phyloP scores from a whole-genome alignment of 108 stramenopile genomes.

The Fistulifera pelliculosa region DNA sequence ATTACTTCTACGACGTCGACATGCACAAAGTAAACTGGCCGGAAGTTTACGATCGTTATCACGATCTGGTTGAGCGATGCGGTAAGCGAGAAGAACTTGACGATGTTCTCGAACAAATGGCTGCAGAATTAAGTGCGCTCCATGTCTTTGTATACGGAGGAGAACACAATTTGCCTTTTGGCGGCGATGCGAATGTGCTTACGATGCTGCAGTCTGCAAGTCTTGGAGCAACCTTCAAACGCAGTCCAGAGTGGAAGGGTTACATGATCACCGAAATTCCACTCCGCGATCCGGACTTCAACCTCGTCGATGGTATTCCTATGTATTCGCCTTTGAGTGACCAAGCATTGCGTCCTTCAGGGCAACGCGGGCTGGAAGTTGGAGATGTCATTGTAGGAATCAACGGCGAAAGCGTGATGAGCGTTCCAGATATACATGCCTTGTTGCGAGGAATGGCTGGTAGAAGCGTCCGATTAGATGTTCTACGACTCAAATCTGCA shows the following conservation, averaged over 20 bases:
- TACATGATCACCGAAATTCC: constrained; percentile 42
- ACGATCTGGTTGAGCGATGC: constrained; percentile 45
- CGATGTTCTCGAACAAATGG: constrained; percentile 68
- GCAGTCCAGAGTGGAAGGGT: constrained; percentile 51
- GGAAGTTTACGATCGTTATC: constrained; percentile 43
- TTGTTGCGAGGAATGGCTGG: constrained; percentile 49
- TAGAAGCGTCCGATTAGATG: constrained; percentile 45
- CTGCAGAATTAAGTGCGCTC: constrained; percentile 60
- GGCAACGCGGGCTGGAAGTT: constrained; percentile 45
- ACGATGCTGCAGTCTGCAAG: constrained; percentile 39
- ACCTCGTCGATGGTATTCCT: constrained; percentile 31
- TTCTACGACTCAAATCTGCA: constrained; percentile 36
- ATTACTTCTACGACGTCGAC: constrained; percentile 60
- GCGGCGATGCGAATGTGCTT: constrained; percentile 12
- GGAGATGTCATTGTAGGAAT: constrained; percentile 70
- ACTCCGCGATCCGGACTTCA: constrained; percentile 60
- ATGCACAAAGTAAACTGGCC: constrained; percentile 58
- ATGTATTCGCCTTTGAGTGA: constrained; percentile 57
- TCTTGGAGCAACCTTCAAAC: constrained; percentile 48
- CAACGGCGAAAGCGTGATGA: constrained; percentile 63
- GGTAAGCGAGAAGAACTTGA: constrained; percentile 64
- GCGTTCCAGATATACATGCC: constrained; percentile 53
- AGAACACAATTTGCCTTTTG: constrained; percentile 45
- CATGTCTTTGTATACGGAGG: constrained; percentile 75
- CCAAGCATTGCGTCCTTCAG: constrained; percentile 34